These are phyloP conservation scores for Castanea crenata DNA, from an alignment of 306 rosid species.

Conservation along the genomic window DNA sequence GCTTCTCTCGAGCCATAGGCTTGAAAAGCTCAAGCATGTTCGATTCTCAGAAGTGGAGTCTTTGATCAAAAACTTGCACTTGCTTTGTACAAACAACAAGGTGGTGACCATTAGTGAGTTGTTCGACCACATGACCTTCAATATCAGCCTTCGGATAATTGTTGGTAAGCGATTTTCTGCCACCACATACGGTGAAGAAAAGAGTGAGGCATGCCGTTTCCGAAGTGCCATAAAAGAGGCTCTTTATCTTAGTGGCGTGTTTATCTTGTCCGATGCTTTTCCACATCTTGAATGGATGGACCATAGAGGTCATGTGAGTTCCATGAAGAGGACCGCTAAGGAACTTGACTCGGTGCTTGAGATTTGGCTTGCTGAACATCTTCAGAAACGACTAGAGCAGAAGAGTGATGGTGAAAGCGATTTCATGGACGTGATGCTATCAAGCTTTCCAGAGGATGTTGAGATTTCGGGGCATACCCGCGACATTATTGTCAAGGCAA, in stretches of 20 bases:
- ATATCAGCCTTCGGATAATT: conserved; percentile 37
- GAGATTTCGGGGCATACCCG: conserved; percentile 34
- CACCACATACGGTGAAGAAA: background rate
- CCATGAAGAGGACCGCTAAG: conserved; percentile 48
- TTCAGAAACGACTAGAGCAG: background rate
- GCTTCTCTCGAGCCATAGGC: conserved; percentile 26
- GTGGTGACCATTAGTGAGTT: conserved; percentile 32
- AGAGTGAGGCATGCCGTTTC: conserved; percentile 35
- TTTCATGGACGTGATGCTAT: conserved; percentile 49
- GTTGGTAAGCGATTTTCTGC: conserved; percentile 47
- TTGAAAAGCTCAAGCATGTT: conserved; percentile 39
- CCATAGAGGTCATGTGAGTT: conserved; percentile 41
- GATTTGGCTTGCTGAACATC: conserved; percentile 50
- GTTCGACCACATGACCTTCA: conserved; percentile 54
- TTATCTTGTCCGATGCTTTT: conserved; percentile 48
- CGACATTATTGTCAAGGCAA: conserved; percentile 62
- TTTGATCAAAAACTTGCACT: conserved; percentile 24
- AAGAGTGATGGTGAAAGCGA: conserved; percentile 16
- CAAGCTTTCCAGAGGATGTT: conserved; percentile 24
- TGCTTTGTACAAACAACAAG: background rate
- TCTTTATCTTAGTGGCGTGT: conserved; percentile 51
- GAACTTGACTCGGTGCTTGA: conserved; percentile 37
- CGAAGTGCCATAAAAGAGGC: conserved; percentile 35
- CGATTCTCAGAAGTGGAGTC: conserved; percentile 32
- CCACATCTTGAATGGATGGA: conserved; percentile 45